A percentile compares a stretch with the other conserved stretches of the same genome.
These are phyloP conservation scores for Xylaria sp. DNA, from an alignment of 495 filamentous ascomycete genomes.

Conservation along the genomic window DNA sequence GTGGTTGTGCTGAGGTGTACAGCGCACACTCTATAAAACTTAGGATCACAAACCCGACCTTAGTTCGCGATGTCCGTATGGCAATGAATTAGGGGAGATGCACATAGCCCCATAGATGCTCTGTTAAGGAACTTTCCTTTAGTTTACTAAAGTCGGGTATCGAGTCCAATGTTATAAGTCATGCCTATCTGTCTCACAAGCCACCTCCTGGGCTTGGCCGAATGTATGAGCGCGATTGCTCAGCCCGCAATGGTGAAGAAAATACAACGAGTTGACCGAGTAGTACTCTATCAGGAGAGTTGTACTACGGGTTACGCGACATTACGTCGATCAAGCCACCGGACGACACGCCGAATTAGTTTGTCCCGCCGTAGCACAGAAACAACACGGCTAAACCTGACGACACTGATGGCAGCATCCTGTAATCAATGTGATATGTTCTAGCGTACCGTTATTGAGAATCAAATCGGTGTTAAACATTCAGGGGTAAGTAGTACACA, in stretches of 20 bases:
- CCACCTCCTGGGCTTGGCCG: conserved; percentile 10
- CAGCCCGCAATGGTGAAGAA: neutral
- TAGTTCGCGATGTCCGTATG: neutral
- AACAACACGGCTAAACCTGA: neutral
- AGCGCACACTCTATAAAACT: neutral
- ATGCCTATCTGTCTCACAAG: neutral
- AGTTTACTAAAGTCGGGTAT: neutral
- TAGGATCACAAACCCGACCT: neutral
- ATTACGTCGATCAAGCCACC: neutral
- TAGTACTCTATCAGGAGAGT: neutral
- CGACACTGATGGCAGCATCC: conserved; percentile 1
- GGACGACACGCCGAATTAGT: neutral
- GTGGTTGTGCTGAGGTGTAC: neutral
- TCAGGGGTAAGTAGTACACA: neutral
- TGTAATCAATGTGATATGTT: neutral
- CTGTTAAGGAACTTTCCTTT: neutral
- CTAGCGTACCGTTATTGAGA: neutral
- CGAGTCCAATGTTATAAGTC: neutral
- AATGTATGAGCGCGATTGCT: neutral
- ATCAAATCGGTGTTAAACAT: neutral
- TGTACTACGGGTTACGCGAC: neutral
- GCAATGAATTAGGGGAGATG: neutral
- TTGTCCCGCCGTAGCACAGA: neutral
- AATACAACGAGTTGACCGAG: neutral
- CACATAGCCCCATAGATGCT: neutral